A percentile compares a stretch with the other conserved stretches of the same genome.
Evolutionary conservation across 805 yeast genomes (phyloP).

Genomic region (Starmerella sirachaensis): DNA sequence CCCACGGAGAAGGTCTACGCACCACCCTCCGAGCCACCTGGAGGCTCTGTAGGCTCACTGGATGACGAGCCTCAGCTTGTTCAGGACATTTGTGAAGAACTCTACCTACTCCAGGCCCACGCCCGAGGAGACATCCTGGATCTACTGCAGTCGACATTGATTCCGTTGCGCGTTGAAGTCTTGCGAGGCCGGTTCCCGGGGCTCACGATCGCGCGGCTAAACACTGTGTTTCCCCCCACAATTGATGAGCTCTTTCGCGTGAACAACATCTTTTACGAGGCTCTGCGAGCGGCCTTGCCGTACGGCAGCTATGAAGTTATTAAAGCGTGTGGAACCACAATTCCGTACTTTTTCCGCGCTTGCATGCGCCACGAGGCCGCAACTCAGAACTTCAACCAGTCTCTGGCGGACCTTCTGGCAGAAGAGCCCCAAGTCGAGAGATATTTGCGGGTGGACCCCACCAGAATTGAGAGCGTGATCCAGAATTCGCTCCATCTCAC

Average conservation of each 20-base stretch:
- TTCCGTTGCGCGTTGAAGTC: constrained; percentile 64
- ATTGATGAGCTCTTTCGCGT: constrained; percentile 87
- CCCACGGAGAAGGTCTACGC: constrained; percentile 58
- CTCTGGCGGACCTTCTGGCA: constrained; percentile 32
- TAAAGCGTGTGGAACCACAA: constrained; percentile 65
- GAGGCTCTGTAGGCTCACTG: constrained; percentile 5
- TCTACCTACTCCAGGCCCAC: constrained; percentile 59
- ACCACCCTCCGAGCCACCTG: constrained; percentile 36
- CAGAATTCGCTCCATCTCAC: constrained; percentile 61
- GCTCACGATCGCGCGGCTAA: constrained; percentile 52
- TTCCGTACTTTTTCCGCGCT: constrained; percentile 87
- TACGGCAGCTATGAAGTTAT: constrained; percentile 66
- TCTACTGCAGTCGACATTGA: constrained; percentile 63
- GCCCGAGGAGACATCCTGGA: constrained; percentile 61
- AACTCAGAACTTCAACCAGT: constrained; percentile 47
- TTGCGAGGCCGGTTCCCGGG: constrained; percentile 41
- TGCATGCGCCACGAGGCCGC: constrained; percentile 93
- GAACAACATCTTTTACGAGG: constrained; percentile 71
- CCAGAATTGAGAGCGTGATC: constrained; percentile 46
- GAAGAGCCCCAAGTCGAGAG: constrained; percentile 32
- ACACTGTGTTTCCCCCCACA: constrained; percentile 83
- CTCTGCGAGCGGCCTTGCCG: constrained; percentile 52
- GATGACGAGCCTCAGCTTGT: constrained; percentile 31
- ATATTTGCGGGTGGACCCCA: constrained; percentile 2
- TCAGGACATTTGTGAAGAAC: constrained; percentile 49